Base-by-base conservation (phyloP, 306 rosid genomes). In the Inga laurina region DNA sequence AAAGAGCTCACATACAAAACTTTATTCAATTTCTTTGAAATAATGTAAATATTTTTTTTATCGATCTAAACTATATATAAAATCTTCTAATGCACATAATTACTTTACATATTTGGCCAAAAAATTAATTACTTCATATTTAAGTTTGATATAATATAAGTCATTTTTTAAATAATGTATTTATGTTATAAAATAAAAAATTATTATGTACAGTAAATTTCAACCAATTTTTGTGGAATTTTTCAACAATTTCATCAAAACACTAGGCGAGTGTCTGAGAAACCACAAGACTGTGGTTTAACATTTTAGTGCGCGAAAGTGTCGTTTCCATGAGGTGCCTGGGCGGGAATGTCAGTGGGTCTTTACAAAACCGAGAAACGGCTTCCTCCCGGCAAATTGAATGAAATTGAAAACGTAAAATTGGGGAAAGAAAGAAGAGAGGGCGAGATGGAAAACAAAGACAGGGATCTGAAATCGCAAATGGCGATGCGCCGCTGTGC, bases 401-500 rank as follows among this genome's bases (percentile, higher is more conserved):
- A 12, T 16, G 7, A 49, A 49, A 14, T 3, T 16, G 7, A 49
- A 49, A 51, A 18, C 57, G 57, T 16, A 16, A 51, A 51, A 51
- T 35, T 30, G 46, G 8, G 39, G 69, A 30, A 62, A 69, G 41
- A 73, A 30, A 78, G 44, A 35, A 37, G 81, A 24, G 51, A 84
- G 43, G 27, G 43, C 16, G 80, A 74, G 4, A 82, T 79, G 75
- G 86, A 89, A 74, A 75, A 84, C 70, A 66, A 66, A 27, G 84
- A 65, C 52, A 88, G 67, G 78, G 80, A 78, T 51, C 75, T 62
- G 85, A 75, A 75, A 80, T 85, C 88, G 49, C 81, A 24, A 76
- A 65, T 39, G 7, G 83, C 71, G 34, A 3, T 84, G 4, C 79
- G 83, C 46, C 91, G 89, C 22, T 87, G 92, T 78, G 91, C 92